phyloP scores from a whole-genome alignment of 169 alveolate genomes.

The Eimeria maxima region DNA sequence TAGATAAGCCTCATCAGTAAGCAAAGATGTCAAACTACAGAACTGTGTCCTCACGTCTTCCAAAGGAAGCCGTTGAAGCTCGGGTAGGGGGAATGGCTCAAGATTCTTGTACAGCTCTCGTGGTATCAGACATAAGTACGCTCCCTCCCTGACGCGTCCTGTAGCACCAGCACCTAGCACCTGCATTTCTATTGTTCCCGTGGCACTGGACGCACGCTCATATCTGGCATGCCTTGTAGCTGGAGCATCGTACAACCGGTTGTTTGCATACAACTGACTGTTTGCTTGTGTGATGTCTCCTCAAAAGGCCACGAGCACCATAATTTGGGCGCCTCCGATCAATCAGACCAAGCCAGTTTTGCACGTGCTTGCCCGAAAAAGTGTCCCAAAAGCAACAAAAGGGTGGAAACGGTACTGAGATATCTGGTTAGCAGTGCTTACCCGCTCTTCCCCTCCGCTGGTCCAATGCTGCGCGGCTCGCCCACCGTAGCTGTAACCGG shows the following conservation, averaged over 20 bases:
- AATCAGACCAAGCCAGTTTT: neutral
- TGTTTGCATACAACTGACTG: neutral
- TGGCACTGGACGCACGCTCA: conserved; percentile 28
- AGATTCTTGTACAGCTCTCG: conserved; percentile 22
- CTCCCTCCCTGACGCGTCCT: conserved; percentile 73
- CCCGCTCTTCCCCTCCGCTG: conserved; percentile 62
- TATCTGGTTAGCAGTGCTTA: neutral
- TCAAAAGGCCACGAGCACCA: neutral
- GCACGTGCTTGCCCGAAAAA: neutral
- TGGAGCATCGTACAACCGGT: neutral
- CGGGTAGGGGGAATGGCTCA: conserved; percentile 55
- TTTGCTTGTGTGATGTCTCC: neutral
- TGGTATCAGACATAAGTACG: conserved; percentile 39
- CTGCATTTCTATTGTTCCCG: conserved; percentile 1
- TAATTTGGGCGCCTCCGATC: neutral
- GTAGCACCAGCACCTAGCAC: conserved; percentile 14
- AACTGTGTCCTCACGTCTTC: conserved; percentile 19
- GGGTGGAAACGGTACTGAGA: neutral
- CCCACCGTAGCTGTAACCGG: conserved; percentile 61
- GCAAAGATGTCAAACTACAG: neutral
- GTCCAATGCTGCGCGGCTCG: conserved; percentile 61
- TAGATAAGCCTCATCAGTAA: too few relatives aligned
- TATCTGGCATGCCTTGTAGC: conserved; percentile 61
- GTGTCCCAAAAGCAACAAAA: neutral
- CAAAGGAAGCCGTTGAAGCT: conserved; percentile 71